phyloP scores from a whole-genome alignment of 2,329 filamentous ascomycete genomes.

The Mycocentrospora acerina region DNA sequence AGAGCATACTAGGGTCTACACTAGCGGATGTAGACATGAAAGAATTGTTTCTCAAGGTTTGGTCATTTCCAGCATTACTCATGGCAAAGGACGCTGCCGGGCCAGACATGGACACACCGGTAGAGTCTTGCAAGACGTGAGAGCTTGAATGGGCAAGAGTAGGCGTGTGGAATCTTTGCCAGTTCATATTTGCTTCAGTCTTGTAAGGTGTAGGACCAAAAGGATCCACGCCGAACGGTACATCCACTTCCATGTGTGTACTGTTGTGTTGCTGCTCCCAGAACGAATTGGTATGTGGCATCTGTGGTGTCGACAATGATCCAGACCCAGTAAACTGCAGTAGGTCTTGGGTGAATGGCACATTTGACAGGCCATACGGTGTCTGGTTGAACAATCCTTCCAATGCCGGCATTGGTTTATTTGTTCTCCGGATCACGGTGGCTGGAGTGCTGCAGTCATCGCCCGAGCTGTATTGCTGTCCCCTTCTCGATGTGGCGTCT shows the following conservation, averaged over 20 bases:
- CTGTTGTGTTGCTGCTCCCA: conserved; percentile 38
- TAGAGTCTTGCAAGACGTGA: conserved; percentile 36
- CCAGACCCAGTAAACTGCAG: conserved; percentile 56
- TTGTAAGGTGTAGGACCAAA: conserved; percentile 41
- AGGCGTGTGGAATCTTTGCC: conserved; percentile 36
- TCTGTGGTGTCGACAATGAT: conserved; percentile 57
- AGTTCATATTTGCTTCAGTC: conserved; percentile 31
- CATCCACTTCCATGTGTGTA: conserved; percentile 38
- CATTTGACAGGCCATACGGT: conserved; percentile 51
- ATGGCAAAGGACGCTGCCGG: conserved; percentile 25
- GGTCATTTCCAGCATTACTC: conserved; percentile 19
- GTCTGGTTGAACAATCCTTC: conserved; percentile 40
- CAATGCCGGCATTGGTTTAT: conserved; percentile 29
- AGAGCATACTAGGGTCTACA: conserved; percentile 52
- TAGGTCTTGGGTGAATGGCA: conserved; percentile 61
- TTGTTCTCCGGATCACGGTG: conserved; percentile 46
- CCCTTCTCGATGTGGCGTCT: conserved; percentile 54
- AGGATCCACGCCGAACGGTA: conserved; percentile 32
- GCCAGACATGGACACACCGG: conserved; percentile 28
- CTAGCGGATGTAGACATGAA: conserved; percentile 42
- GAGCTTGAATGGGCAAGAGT: conserved; percentile 33
- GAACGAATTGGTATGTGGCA: conserved; percentile 51
- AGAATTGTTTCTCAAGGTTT: conserved; percentile 28
- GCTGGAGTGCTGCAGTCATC: conserved; percentile 35
- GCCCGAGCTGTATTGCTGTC: conserved; percentile 32